Evolutionary conservation across 805 yeast species (phyloP).

Genomic region (Teunomyces cretensis): DNA sequence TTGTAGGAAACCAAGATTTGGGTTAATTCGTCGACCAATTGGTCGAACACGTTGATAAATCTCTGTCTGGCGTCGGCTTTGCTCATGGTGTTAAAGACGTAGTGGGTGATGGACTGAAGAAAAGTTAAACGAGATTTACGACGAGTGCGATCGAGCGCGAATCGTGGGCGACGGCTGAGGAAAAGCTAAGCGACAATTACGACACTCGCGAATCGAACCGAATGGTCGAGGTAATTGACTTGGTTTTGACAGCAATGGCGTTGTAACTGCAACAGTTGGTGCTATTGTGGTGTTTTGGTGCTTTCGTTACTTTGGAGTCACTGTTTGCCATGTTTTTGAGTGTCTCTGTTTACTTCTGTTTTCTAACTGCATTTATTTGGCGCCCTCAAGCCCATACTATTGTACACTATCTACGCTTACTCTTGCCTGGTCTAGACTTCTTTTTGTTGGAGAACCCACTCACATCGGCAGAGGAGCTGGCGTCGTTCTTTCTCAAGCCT

Average conservation of each 20-base stretch:
- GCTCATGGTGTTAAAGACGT: slow-evolving; percentile 16
- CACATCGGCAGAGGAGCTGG: slow-evolving; percentile 68
- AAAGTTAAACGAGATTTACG: slow-evolving; percentile 4
- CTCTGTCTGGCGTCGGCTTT: slow-evolving; percentile 47
- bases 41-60: slow-evolving; percentile 70
- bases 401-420: slow-evolving; percentile 27
- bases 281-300: too few relatives aligned
- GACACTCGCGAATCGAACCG: too few relatives aligned
- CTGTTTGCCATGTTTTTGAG: too few relatives aligned
- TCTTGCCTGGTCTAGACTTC: slow-evolving; percentile 43
- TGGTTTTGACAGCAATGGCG: too few relatives aligned
- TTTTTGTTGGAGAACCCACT: slow-evolving; percentile 50
- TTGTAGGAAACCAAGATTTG: slow-evolving; percentile 64
- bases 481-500: slow-evolving; percentile 69
- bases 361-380: not conserved
- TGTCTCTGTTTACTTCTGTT: too few relatives aligned
- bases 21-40: slow-evolving; percentile 71
- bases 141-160: not conserved
- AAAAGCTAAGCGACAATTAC: too few relatives aligned
- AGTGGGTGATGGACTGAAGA: not conserved
- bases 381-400: not conserved
- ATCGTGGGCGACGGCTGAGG: not conserved
- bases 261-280: too few relatives aligned
- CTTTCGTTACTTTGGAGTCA: too few relatives aligned
- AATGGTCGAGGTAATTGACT: too few relatives aligned